These are phyloP conservation scores for Zygotorulaspora florentina DNA, from an alignment of 805 yeast species.

Conservation along the genomic window DNA sequence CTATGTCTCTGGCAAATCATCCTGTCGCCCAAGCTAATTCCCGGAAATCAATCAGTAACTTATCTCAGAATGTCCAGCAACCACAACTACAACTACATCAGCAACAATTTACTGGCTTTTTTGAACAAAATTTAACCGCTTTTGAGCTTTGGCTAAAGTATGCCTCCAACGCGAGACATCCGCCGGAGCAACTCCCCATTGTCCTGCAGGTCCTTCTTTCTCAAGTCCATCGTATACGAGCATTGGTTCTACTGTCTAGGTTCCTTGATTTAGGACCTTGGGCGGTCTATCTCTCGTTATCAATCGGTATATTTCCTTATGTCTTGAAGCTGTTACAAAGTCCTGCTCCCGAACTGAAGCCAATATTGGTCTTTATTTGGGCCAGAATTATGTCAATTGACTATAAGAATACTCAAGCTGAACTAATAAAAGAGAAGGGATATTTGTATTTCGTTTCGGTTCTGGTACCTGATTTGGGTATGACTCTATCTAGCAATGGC, in stretches of 20 bases:
- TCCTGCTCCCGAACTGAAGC: constrained; percentile 93
- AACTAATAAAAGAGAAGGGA: constrained; percentile 85
- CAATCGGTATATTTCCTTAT: constrained; percentile 95
- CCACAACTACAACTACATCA: constrained; percentile 34
- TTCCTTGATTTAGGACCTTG: constrained; percentile 94
- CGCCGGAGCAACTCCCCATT: constrained; percentile 94
- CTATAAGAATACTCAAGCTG: constrained; percentile 83
- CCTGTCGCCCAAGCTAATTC: constrained; percentile 17
- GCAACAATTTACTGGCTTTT: constrained; percentile 88
- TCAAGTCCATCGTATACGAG: constrained; percentile 89
- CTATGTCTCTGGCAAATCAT: constrained; percentile 35
- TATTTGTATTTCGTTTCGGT: constrained; percentile 82
- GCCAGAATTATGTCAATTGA: constrained; percentile 97
- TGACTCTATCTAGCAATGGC: constrained; percentile 15
- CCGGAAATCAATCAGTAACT: constrained; percentile 12
- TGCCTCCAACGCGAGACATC: constrained; percentile 74
- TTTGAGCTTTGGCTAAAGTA: constrained; percentile 94
- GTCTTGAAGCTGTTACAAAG: constrained; percentile 84
- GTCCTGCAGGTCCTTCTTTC: constrained; percentile 88
- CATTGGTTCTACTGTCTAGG: constrained; percentile 74
- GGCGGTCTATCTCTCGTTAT: constrained; percentile 90
- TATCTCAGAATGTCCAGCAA: constrained; percentile 17
- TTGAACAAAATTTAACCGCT: constrained; percentile 93
- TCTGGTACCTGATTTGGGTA: constrained; percentile 46
- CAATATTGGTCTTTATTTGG: constrained; percentile 94